These are phyloP conservation scores for Cercophora samala DNA, from an alignment of 495 filamentous ascomycete species.

Conservation along the genomic window DNA sequence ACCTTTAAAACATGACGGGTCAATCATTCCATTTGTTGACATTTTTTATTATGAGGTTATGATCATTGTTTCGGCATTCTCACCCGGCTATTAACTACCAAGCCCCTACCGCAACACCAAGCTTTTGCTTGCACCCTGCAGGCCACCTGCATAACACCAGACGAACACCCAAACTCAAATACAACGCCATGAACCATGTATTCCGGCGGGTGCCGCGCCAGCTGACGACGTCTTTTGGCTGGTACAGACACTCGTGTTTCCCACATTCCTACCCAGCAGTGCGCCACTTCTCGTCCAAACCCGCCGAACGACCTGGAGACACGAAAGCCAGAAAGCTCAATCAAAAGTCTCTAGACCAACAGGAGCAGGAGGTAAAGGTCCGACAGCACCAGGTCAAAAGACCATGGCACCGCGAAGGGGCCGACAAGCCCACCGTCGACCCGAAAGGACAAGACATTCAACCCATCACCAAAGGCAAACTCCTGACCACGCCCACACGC, in stretches of 20 bases:
- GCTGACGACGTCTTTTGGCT: neutral
- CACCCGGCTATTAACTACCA: too few species aligned
- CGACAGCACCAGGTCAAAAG: conserved; percentile 37
- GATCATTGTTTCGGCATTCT: too few species aligned
- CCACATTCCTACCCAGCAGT: conserved; percentile 18
- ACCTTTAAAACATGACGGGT: too few species aligned
- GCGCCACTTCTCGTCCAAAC: neutral
- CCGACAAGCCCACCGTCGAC: conserved; percentile 54
- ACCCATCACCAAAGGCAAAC: conserved; percentile 70
- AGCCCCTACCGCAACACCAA: neutral
- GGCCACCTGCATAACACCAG: neutral
- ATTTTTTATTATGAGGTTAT: too few species aligned
- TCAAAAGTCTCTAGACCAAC: conserved; percentile 38
- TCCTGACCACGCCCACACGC: conserved; percentile 84
- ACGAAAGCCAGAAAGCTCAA: conserved; percentile 37
- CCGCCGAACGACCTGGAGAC: conserved; percentile 13
- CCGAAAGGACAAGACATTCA: conserved; percentile 40
- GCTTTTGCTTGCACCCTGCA: neutral
- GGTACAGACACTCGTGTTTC: conserved; percentile 10
- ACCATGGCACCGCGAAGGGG: conserved; percentile 70
- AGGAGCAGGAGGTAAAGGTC: conserved; percentile 38
- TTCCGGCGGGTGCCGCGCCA: conserved; percentile 22
- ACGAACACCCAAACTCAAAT: conserved; percentile 2
- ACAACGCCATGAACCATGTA: conserved; percentile 25
- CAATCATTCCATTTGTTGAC: too few species aligned